A percentile compares a stretch with the other conserved stretches of the same genome.
Conservation (phyloP, 805 yeast species). For the Myxozyma neotropica region DNA sequence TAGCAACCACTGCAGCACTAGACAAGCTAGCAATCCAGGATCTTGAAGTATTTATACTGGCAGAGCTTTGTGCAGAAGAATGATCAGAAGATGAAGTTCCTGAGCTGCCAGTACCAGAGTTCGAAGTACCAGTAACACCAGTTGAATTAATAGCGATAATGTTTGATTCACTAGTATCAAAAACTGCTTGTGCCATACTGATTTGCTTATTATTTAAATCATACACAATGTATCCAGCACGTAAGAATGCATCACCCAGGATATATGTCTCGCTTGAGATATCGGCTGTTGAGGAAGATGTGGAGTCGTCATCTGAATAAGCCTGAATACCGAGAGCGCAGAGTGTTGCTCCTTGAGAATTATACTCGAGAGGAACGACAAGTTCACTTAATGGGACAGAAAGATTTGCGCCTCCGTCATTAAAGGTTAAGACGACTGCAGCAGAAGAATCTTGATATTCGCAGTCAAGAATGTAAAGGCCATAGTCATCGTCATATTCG, state of each 20-base stretch:
- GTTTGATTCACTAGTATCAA: slow-evolving; percentile 17
- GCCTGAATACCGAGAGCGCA: slow-evolving; percentile 38
- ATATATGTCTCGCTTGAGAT: slow-evolving; percentile 35
- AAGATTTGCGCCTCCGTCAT: slow-evolving; percentile 49
- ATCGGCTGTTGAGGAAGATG: slow-evolving; percentile 10
- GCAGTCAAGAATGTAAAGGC: slow-evolving; percentile 51
- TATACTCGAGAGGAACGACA: slow-evolving; percentile 26
- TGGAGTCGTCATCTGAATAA: not conserved
- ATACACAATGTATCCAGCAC: slow-evolving; percentile 65
- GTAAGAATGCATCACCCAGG: slow-evolving; percentile 61
- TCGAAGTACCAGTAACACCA: slow-evolving; percentile 16
- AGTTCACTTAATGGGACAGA: slow-evolving; percentile 48
- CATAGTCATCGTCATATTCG: slow-evolving; percentile 43
- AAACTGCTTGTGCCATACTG: slow-evolving; percentile 56
- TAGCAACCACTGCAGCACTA: too few relatives aligned
- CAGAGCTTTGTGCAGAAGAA: not conserved
- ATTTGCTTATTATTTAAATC: slow-evolving; percentile 61
- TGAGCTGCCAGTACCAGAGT: slow-evolving; percentile 12
- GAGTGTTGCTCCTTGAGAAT: slow-evolving; percentile 29
- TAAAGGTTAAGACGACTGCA: slow-evolving; percentile 51
- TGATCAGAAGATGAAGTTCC: not conserved
- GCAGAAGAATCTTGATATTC: slow-evolving; percentile 29
- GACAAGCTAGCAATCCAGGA: not conserved
- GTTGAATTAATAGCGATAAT: slow-evolving; percentile 24
- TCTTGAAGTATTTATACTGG: too few relatives aligned